Conservation (phyloP, 129 eudicot species). For the Flaveria trinervia region DNA sequence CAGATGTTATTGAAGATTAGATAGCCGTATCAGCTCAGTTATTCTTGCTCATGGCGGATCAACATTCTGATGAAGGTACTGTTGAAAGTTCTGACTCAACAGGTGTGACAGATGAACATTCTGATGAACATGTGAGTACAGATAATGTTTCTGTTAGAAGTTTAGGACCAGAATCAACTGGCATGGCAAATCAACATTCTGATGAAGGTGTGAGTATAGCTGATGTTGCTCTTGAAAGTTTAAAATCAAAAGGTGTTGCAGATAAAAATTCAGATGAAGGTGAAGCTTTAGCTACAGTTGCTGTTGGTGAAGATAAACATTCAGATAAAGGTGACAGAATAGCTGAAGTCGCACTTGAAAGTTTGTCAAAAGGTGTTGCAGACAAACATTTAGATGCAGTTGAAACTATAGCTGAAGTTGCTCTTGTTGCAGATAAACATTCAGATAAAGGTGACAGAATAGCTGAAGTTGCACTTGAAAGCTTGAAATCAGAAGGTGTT, state of each 20-base stretch:
- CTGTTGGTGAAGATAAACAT: constrained; percentile 6
- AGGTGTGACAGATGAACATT: constrained; percentile 5
- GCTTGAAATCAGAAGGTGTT: constrained; percentile 1
- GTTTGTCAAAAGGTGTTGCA: constrained; percentile 13
- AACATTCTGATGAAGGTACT: constrained; percentile 34
- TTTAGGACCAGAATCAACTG: too few species aligned
- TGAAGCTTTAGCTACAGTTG: constrained; percentile 4
- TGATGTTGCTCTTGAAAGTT: constrained; percentile 23
- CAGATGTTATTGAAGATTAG: constrained; percentile 16
- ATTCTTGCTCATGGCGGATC: constrained; percentile 56
- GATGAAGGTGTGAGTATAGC: constrained; percentile 28
- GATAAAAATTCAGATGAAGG: constrained; percentile 17
- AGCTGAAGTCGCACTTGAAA: constrained; percentile 1
- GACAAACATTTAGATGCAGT: constrained; percentile 19
- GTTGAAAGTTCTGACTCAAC: constrained; percentile 18
- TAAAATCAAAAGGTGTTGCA: constrained; percentile 13
- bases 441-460: constrained; percentile 4
- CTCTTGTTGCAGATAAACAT: constrained; percentile 9
- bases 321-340: constrained; percentile 46
- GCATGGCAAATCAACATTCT: constrained; percentile 5
- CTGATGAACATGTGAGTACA: constrained; percentile 39
- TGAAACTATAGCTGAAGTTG: constrained; percentile 7
- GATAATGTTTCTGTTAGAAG: not conserved
- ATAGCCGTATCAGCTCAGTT: constrained; percentile 1
- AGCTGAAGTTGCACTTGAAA: constrained; percentile 16